These are phyloP conservation scores for Saccharomyces mikatae DNA, from an alignment of 805 yeast species.

Conservation along the genomic window DNA sequence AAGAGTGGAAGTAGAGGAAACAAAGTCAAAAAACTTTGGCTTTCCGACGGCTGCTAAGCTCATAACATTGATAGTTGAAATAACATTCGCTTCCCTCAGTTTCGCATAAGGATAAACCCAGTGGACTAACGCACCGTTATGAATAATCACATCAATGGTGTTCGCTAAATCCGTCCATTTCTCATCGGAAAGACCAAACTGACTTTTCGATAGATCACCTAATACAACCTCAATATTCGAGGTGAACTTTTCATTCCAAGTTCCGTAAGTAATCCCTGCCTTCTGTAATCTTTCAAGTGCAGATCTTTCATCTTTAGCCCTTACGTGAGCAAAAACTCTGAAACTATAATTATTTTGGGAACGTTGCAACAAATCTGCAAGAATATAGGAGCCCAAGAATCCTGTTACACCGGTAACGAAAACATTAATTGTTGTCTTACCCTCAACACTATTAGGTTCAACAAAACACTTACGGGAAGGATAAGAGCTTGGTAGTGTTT, in stretches of 20 bases:
- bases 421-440: slow-evolving; percentile 40
- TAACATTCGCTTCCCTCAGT: slow-evolving; percentile 86
- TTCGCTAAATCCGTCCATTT: slow-evolving; percentile 53
- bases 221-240: slow-evolving; percentile 59
- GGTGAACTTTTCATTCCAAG: slow-evolving; percentile 47
- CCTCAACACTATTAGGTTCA: slow-evolving; percentile 19
- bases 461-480: slow-evolving; percentile 34
- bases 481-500: slow-evolving; percentile 37
- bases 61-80: slow-evolving; percentile 78
- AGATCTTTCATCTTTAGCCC: slow-evolving; percentile 61
- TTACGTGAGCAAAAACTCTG: slow-evolving; percentile 78
- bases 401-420: slow-evolving; percentile 96
- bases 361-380: slow-evolving; percentile 66
- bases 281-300: slow-evolving; percentile 71
- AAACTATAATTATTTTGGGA: slow-evolving; percentile 35
- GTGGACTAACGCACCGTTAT: slow-evolving; percentile 96
- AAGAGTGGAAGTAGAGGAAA: slow-evolving; percentile 88
- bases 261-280: slow-evolving; percentile 75
- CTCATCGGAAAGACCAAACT: slow-evolving; percentile 56
- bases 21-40: slow-evolving; percentile 81
- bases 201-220: slow-evolving; percentile 69
- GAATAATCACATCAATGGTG: slow-evolving; percentile 73
- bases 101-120: slow-evolving; percentile 96
- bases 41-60: slow-evolving; percentile 59
- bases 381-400: slow-evolving; percentile 83